Evolutionary conservation across 441 rosid species (phyloP), one percentile per base, ranked within the genome.

Genomic region (Melastoma candidum): DNA sequence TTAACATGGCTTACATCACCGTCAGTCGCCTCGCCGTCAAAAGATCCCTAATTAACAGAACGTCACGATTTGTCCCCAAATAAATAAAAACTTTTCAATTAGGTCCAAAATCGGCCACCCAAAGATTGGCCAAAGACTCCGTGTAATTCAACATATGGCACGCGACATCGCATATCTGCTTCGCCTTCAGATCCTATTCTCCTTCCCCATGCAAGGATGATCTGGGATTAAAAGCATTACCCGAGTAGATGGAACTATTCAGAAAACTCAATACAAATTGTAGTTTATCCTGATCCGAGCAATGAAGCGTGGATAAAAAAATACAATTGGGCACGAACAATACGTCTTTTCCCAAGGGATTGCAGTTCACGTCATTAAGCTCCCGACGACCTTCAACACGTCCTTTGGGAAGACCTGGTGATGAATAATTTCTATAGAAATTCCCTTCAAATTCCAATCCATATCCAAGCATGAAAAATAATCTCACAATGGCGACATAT

Each of bases 151-250:
- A 67, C 66, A 88, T 62, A 56, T 78, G 73, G 58, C 98, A 93
- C 2, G 79, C 92, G 49, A 78, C 77, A 41, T 80, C 83, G 61
- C 82, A 77, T 49, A 86, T 64, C 58, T 68, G 77, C 65, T 81
- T 73, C 72, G 56, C 77, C 75, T 74, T 71, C 26, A 65, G 74
- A 74, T 84, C 80, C 98, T 97, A 88, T 46, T 60, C 57, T 56
- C 90, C 97, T 78, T 93, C 97, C 1, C 85, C 90, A 27, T 88
- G 59, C 63, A 88, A 64, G 13, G 72, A 74, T 11, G 58, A 67
- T 45, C 68, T 69, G 45, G 97, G 98, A 79, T 84, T 71, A 53
- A 93, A 84, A 47, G 41, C 64, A 66, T 29, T 45, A 64, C 47
- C 60, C 27, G 45, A 57, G 46, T 27, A 47, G 60, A 22, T 50